Evolutionary conservation across 768 basidiomycete species (phyloP), one percentile per base, ranked within the genome.

Genomic region (Mrakia hoshinonis): DNA sequence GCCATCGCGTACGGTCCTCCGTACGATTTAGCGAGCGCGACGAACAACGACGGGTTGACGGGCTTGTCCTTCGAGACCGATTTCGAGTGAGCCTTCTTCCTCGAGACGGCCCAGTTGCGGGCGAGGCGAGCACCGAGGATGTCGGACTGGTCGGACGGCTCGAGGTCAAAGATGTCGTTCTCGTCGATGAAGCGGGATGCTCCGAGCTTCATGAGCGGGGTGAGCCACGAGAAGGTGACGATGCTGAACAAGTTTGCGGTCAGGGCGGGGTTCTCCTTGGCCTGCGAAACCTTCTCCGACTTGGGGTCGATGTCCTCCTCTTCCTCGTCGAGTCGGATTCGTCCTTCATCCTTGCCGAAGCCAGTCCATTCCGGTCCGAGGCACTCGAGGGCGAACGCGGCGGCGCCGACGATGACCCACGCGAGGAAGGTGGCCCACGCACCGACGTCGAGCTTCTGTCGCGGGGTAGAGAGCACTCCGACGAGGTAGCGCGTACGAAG

Each of bases 171-270:
- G 31, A 97, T 83, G 76, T 98, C 95, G 39, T 87, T 84, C 77
- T 95, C 92, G 0, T 88, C 89, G 70, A 97, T 87, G 77, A 84
- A 86, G 64, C 85, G 80, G 43, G 67, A 68, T 31, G 78, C 77
- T 3, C 82, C 82, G 15, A 76, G 73, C 62, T 76, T 76, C 75
- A 83, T 80, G 62, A 79, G 83, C 0, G 84, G 84, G 1, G 89
- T 90, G 82, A 97, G 85, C 92, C 92, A 98, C 0, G 82, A 80
- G 77, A 96, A 98, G 0, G 86, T 87, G 84, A 83, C 73, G 15
- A 78, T 68, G 39, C 58, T 62, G n/a, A 67, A 69, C 38, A 67
- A 68, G 60, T 73, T 72, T 39, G 70, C 64, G 10, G 60, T 68
- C 47, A 77, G 34, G 11, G 36, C 55, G 1, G 66, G 74, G 49